phyloP scores from a whole-genome alignment of 495 filamentous ascomycete genomes.

The Talaromyces ruber region DNA sequence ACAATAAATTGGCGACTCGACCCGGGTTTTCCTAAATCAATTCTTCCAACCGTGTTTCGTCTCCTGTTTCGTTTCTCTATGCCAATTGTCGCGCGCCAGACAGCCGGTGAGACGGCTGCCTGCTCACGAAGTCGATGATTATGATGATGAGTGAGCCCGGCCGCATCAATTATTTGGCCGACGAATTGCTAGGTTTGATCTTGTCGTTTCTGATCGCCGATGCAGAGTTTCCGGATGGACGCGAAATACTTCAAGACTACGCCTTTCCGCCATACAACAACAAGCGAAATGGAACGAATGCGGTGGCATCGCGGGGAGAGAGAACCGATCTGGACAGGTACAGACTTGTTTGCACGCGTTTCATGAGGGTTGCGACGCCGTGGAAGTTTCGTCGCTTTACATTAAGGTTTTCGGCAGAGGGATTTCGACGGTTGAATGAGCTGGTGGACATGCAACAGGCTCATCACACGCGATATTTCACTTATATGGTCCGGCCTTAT shows the following conservation, averaged over 20 bases:
- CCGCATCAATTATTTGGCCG: constrained; percentile 44
- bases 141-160: constrained; percentile 26
- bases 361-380: constrained; percentile 51
- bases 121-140: constrained; percentile 10
- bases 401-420: constrained; percentile 50
- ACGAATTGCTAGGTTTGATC: constrained; percentile 54
- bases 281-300: background rate
- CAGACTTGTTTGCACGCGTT: constrained; percentile 52
- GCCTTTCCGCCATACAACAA: background rate
- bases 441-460: constrained; percentile 45
- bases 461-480: constrained; percentile 56
- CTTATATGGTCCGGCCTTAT: constrained; percentile 65
- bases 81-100: constrained; percentile 21
- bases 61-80: background rate
- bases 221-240: background rate
- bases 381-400: constrained; percentile 52
- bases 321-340: constrained; percentile 37
- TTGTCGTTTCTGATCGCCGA: constrained; percentile 24
- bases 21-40: background rate
- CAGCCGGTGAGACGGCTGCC: constrained; percentile 31
- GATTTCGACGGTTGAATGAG: constrained; percentile 47
- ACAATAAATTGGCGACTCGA: background rate
- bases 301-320: constrained; percentile 15
- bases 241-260: background rate
- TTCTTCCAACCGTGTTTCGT: background rate